Evolutionary conservation across 225 moss, liverwort and hornwort species (phyloP), one percentile per base, ranked within the genome.

Genomic region (Asterella californica): DNA sequence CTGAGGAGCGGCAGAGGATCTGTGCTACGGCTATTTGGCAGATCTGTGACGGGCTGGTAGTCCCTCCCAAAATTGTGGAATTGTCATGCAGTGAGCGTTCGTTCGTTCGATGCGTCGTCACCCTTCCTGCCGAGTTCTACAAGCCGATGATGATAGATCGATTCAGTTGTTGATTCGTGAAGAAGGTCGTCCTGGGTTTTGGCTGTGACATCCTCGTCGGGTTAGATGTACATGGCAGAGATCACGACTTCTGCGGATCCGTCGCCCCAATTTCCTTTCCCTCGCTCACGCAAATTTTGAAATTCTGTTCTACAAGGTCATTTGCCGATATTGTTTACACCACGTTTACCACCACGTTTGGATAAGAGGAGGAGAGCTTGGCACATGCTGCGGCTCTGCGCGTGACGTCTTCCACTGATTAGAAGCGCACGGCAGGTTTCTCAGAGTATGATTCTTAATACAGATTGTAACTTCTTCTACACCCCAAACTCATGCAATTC

Each of bases 151-250:
- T 67, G 29, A 61, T 12, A n/a, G 38, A 37, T 69, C 38, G 68
- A 69, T 37, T 65, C 32, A 37, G 18, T 61, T 9, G 38, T 11
- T 32, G 68, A 65, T 33, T 65, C 14, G 1, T 32, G 65, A 64
- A 27, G 29, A 64, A 64, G 65, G 65, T 65, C 65, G 65, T 65
- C 65, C 15, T 65, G 9, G 65, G 69, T 21, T 27, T 9, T 48
- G 47, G 25, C 14, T n/a, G 71, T 72, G 47, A 48, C 25, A 2
- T 48, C 47, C 4, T 32, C 37, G 71, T 49, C 48, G 72, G 72
- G 9, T 49, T 72, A 72, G 72, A 72, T 63, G 29, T 30, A 22
- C 69, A 70, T 46, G 25, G 72, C 72, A 49, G 72, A 47, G 72
- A 46, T 29, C 21, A 42, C 37, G 38, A 69, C 15, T 37, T 69